phyloP scores from a whole-genome alignment of 148 eudicot genomes.

The Chenopodium album region DNA sequence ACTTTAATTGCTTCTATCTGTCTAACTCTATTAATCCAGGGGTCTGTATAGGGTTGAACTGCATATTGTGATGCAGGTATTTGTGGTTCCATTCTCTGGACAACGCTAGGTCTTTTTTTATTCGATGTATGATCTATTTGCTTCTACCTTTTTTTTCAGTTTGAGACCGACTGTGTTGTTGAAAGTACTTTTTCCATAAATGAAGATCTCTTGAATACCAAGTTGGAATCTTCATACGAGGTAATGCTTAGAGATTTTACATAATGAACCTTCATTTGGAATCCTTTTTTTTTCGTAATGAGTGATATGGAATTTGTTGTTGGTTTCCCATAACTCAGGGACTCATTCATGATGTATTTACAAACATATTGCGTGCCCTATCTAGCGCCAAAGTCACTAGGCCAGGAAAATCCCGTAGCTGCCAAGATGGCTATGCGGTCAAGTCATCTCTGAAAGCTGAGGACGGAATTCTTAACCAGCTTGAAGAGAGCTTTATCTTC shows the following conservation, averaged over 20 bases:
- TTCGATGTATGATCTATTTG: neutral
- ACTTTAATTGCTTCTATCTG: slow-evolving; percentile 3
- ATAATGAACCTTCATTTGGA: neutral
- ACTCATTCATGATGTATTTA: slow-evolving; percentile 90
- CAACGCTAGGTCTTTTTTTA: neutral
- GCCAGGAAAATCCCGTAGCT: slow-evolving; percentile 93
- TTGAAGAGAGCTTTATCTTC: slow-evolving; percentile 96
- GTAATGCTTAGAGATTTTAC: slow-evolving; percentile 28
- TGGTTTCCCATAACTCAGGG: slow-evolving; percentile 45
- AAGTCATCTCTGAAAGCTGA: slow-evolving; percentile 97
- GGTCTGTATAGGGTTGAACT: slow-evolving; percentile 91
- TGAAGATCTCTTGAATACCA: slow-evolving; percentile 74
- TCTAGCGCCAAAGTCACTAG: slow-evolving; percentile 92
- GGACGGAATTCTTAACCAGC: slow-evolving; percentile 92
- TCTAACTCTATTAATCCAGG: slow-evolving; percentile 38
- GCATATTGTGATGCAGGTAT: slow-evolving; percentile 98
- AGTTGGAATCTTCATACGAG: slow-evolving; percentile 75
- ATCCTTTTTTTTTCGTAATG: neutral
- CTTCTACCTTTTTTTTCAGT: slow-evolving; percentile 41
- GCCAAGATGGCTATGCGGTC: slow-evolving; percentile 92
- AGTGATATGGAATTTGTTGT: neutral
- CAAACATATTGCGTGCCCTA: slow-evolving; percentile 77
- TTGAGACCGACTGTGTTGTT: slow-evolving; percentile 82
- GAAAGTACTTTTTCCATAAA: slow-evolving; percentile 66
- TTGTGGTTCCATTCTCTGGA: neutral